Conservation (phyloP, 371 early-diverging fungal genomes). For the Mortierella sp. region DNA sequence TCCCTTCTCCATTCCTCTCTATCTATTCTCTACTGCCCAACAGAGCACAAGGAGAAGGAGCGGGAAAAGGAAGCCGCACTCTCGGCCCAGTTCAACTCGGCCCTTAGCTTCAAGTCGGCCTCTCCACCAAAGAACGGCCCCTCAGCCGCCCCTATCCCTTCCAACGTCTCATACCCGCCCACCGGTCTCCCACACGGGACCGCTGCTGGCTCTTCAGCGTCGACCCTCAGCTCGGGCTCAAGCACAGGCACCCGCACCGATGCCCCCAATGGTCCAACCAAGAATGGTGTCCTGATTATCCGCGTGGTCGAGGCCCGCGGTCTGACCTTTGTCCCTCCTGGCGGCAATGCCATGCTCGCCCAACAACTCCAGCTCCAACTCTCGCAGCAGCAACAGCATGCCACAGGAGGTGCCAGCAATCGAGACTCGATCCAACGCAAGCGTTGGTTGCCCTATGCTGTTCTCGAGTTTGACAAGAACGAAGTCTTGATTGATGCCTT, state of each 20-base stretch:
- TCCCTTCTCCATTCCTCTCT: neutral
- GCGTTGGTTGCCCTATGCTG: slow-evolving; percentile 88
- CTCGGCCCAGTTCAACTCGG: slow-evolving; percentile 35
- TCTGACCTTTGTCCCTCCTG: slow-evolving; percentile 69
- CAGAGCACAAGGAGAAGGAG: slow-evolving; percentile 48
- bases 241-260: slow-evolving; percentile 11
- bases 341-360: slow-evolving; percentile 55
- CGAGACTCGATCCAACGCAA: slow-evolving; percentile 79
- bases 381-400: slow-evolving; percentile 41
- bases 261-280: slow-evolving; percentile 21
- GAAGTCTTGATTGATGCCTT: slow-evolving; percentile 87
- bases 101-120: slow-evolving; percentile 32
- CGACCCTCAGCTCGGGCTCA: slow-evolving; percentile 18
- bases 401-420: slow-evolving; percentile 52
- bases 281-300: slow-evolving; percentile 76
- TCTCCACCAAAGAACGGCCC: slow-evolving; percentile 40
- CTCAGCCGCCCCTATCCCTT: slow-evolving; percentile 21
- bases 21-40: neutral
- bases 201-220: slow-evolving; percentile 19
- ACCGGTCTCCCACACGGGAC: slow-evolving; percentile 11
- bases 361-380: slow-evolving; percentile 5
- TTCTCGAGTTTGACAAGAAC: slow-evolving; percentile 95
- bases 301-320: slow-evolving; percentile 86
- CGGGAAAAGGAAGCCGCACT: slow-evolving; percentile 41
- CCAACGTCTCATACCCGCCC: slow-evolving; percentile 25